Evolutionary conservation across 2,329 filamentous ascomycete species (phyloP).

Genomic region (Aspergillus alliaceus): DNA sequence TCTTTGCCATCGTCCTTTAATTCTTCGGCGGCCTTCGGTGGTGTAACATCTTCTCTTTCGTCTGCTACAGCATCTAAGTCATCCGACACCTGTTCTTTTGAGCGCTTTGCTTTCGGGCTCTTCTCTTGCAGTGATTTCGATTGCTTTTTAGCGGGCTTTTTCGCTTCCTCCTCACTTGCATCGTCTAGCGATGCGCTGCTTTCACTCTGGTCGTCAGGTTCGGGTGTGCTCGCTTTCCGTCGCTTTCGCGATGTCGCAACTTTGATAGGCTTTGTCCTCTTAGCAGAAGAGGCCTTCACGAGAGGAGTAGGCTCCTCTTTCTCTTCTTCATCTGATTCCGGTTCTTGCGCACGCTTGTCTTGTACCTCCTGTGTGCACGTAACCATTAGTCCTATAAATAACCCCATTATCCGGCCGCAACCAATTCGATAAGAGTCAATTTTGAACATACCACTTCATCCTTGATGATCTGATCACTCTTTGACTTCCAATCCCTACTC

Average conservation of each 20-base stretch:
- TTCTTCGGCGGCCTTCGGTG: conserved; percentile 17
- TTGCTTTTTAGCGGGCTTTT: conserved; percentile 11
- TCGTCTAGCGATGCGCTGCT: conserved; percentile 11
- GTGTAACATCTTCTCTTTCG: conserved; percentile 12
- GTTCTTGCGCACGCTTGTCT: conserved; percentile 23
- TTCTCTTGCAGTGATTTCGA: conserved; percentile 8
- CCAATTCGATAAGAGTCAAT: neutral
- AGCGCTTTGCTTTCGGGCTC: conserved; percentile 9
- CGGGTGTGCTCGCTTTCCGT: conserved; percentile 32
- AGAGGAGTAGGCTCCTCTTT: conserved; percentile 13
- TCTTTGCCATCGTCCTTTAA: conserved; percentile 41
- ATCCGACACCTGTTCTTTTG: conserved; percentile 9
- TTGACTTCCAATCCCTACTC: conserved; percentile 54
- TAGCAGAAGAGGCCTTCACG: conserved; percentile 25
- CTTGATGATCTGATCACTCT: conserved; percentile 55
- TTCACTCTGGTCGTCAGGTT: conserved; percentile 24
- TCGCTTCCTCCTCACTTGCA: conserved; percentile 23
- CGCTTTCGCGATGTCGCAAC: conserved; percentile 32
- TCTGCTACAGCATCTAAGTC: conserved; percentile 15
- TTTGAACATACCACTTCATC: conserved; percentile 49
- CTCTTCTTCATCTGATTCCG: conserved; percentile 9
- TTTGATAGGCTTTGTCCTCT: conserved; percentile 26
- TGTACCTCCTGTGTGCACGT: conserved; percentile 30
- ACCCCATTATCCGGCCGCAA: neutral
- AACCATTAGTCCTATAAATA: neutral